phyloP scores from a whole-genome alignment of 2,329 filamentous ascomycete species.

The Dothidotthia symphoricarpi region DNA sequence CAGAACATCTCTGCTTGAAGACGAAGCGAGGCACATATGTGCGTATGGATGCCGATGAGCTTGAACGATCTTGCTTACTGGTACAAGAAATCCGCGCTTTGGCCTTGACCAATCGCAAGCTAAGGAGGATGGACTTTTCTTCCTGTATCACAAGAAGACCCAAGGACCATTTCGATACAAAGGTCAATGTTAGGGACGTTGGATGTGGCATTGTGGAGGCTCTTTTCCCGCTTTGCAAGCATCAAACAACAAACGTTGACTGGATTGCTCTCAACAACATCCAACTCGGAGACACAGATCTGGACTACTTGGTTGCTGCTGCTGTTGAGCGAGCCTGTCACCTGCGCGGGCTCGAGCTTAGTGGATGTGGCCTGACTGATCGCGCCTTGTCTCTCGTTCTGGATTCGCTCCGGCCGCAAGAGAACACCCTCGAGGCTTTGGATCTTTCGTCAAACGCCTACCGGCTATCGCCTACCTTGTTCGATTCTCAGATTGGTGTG shows the following conservation, averaged over 20 bases:
- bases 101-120: constrained; percentile 62
- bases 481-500: constrained; percentile 65
- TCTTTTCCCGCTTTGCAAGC: constrained; percentile 65
- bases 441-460: constrained; percentile 67
- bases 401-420: constrained; percentile 63
- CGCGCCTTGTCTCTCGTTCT: constrained; percentile 61
- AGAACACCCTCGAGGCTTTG: constrained; percentile 64
- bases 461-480: constrained; percentile 61
- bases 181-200: constrained; percentile 54
- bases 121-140: constrained; percentile 65
- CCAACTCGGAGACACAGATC: constrained; percentile 66
- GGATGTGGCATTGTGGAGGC: constrained; percentile 70
- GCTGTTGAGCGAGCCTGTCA: constrained; percentile 64
- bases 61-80: constrained; percentile 58
- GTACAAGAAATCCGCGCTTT: constrained; percentile 68
- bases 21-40: constrained; percentile 59
- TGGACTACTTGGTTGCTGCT: constrained; percentile 67
- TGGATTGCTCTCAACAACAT: constrained; percentile 70
- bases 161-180: constrained; percentile 42
- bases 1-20: constrained; percentile 61
- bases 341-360: constrained; percentile 66
- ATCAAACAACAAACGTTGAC: constrained; percentile 66
- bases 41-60: constrained; percentile 53
- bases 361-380: constrained; percentile 61
- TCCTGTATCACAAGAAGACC: constrained; percentile 59